Evolutionary conservation across 2,329 filamentous ascomycete genomes (phyloP), one percentile per base, ranked within the genome.

Genomic region (Beauveria asiatica): DNA sequence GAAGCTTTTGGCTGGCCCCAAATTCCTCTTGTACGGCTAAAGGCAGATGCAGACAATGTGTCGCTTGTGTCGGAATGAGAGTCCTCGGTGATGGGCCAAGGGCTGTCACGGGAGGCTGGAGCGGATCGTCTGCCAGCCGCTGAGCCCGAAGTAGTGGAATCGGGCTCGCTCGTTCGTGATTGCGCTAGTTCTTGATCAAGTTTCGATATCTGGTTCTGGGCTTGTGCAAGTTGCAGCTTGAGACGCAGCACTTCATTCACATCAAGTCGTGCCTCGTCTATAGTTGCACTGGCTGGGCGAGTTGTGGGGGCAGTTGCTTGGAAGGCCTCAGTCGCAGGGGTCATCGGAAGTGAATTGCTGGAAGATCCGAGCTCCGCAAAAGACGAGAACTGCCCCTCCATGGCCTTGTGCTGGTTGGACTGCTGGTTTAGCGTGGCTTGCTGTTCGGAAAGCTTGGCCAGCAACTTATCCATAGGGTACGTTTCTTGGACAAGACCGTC

Each of bases 401-500:
- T 67, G 44, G 68, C 67, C 61, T 79, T 81, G 48, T 57, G 78
- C 77, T 61, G 83, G 77, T 30, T 10, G 62, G 80, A 82, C 68
- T 88, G 84, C 70, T 83, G 80, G 55, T 77, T 78, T 54, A 87
- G 73, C n/a, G 79, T 70, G 48, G 76, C 76, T 67, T 87, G 83
- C 67, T 91, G 87, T 70, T 92, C 86, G n/a, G 84, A 83, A 52
- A 93, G 79, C 69, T 86, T 88, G 60, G 87, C 83, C 64, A 92
- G 76, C 56, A 92, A 82, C 62, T 86, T 86, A 67, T 94, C 89
- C 78, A 92, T 84, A 9, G 80, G 78, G 59, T 78, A 81, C 33
- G 73, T 64, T 45, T 80, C 78, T 30, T 54, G 54, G 41, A 27
- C 37, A 23, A 25, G 11, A 30, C 11, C 30, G 41, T 48, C 49